Conservation (phyloP, 371 early-diverging fungal genomes). For the Choanephora cucurbitarum region DNA sequence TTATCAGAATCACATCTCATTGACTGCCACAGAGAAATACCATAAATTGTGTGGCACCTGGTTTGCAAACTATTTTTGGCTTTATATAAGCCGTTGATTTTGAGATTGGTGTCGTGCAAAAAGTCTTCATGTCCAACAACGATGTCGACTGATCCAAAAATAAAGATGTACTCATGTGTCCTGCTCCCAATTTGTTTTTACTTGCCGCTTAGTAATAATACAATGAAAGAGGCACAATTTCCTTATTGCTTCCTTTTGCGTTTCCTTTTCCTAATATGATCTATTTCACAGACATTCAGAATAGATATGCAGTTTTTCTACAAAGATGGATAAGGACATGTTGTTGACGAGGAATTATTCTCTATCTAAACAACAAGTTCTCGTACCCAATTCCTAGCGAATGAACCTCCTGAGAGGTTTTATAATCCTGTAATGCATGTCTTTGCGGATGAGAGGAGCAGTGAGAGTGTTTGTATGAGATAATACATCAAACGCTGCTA, state of each 20-base stretch:
- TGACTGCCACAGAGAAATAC: too few species aligned
- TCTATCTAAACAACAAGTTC: conserved; percentile 22
- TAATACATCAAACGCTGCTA: conserved; percentile 20
- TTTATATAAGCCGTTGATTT: conserved; percentile 7
- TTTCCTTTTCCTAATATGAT: background rate
- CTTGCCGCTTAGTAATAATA: background rate
- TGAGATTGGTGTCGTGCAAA: conserved; percentile 8
- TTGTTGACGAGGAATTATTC: conserved; percentile 24
- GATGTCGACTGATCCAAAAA: conserved; percentile 11
- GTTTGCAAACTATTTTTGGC: too few species aligned
- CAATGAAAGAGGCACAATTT: background rate
- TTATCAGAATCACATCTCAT: too few species aligned
- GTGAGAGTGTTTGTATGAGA: conserved; percentile 9
- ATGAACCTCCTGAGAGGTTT: conserved; percentile 12
- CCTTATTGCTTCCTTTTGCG: background rate
- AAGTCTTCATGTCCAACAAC: conserved; percentile 4
- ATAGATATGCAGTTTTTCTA: conserved; percentile 18
- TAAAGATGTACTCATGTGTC: conserved; percentile 4
- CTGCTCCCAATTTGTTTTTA: background rate
- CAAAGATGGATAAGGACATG: conserved; percentile 18
- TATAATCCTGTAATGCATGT: conserved; percentile 5
- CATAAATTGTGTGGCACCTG: too few species aligned
- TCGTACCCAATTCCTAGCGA: conserved; percentile 12
- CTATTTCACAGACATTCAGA: conserved; percentile 9
- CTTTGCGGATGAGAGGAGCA: conserved; percentile 4